Evolutionary conservation across 306 rosid species (phyloP).

Genomic region (Sphenostylis stenocarpa): DNA sequence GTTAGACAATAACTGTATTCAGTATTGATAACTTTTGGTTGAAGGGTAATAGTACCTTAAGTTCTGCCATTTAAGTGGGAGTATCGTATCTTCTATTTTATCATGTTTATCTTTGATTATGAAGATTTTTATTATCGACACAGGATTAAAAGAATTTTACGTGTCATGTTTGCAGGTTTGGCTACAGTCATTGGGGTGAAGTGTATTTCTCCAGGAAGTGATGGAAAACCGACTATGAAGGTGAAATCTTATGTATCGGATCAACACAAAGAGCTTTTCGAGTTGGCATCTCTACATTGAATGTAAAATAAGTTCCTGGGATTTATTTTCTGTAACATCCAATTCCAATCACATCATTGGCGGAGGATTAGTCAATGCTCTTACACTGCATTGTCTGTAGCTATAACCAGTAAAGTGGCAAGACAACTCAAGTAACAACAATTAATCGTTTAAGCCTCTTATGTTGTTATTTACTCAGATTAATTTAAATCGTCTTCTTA

Average conservation of each 20-base stretch:
- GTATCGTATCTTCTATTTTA: not conserved
- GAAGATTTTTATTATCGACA: constrained; percentile 2
- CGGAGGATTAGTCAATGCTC: not conserved
- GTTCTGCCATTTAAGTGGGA: not conserved
- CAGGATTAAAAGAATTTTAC: not conserved
- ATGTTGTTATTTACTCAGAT: not conserved
- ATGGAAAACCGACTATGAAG: constrained; percentile 56
- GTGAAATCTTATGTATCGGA: constrained; percentile 65
- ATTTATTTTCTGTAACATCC: not conserved
- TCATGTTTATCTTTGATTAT: not conserved
- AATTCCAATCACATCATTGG: not conserved
- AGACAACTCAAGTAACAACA: not conserved
- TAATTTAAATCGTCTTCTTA: not conserved
- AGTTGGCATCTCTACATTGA: constrained; percentile 62
- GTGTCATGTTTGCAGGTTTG: constrained; percentile 53
- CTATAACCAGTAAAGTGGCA: not conserved
- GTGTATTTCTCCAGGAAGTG: constrained; percentile 62
- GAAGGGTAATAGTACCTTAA: not conserved
- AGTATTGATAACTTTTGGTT: not conserved
- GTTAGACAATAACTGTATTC: not conserved
- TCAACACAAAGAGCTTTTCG: constrained; percentile 63
- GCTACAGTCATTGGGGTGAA: constrained; percentile 83
- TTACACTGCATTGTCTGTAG: not conserved
- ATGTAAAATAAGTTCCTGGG: not conserved
- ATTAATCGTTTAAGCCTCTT: not conserved